Evolutionary conservation across 768 basidiomycete species (phyloP).

Genomic region (Phylloporus sp.): DNA sequence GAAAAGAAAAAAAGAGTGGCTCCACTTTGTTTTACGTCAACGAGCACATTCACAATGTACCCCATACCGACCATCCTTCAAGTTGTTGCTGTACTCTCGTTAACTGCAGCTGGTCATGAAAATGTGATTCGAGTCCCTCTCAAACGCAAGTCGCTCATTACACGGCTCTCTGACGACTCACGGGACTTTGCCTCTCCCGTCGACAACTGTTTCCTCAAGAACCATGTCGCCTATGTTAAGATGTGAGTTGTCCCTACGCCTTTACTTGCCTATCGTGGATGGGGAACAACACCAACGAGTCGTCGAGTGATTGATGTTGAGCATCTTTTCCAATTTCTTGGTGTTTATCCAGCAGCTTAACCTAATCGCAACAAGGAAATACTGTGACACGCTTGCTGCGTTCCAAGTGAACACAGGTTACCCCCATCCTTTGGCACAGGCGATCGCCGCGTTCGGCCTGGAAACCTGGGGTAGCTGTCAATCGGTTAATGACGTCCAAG

Average conservation of each 20-base stretch:
- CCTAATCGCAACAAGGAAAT: constrained; percentile 34
- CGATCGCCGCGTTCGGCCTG: constrained; percentile 4
- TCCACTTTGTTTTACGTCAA: background rate
- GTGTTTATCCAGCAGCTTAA: background rate
- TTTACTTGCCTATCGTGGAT: too few species aligned
- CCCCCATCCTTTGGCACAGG: constrained; percentile 31
- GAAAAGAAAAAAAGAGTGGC: background rate
- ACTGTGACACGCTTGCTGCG: constrained; percentile 39
- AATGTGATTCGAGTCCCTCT: constrained; percentile 20
- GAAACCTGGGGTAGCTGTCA: background rate
- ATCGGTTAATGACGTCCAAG: background rate
- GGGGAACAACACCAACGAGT: background rate
- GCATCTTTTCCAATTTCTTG: background rate
- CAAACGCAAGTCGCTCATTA: constrained; percentile 17
- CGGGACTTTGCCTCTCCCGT: background rate
- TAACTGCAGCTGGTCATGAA: constrained; percentile 1
- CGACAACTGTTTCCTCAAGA: constrained; percentile 10
- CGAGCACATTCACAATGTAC: constrained; percentile 18
- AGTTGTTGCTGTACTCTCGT: constrained; percentile 12
- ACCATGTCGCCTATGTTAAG: constrained; percentile 13
- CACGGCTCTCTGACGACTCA: background rate
- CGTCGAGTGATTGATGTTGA: too few species aligned
- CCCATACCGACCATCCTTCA: constrained; percentile 6
- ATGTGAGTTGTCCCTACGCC: constrained; percentile 21
- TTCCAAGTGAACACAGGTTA: constrained; percentile 44